Evolutionary conservation across 2,329 filamentous ascomycete species (phyloP).

Genomic region (Penicillium sp.): DNA sequence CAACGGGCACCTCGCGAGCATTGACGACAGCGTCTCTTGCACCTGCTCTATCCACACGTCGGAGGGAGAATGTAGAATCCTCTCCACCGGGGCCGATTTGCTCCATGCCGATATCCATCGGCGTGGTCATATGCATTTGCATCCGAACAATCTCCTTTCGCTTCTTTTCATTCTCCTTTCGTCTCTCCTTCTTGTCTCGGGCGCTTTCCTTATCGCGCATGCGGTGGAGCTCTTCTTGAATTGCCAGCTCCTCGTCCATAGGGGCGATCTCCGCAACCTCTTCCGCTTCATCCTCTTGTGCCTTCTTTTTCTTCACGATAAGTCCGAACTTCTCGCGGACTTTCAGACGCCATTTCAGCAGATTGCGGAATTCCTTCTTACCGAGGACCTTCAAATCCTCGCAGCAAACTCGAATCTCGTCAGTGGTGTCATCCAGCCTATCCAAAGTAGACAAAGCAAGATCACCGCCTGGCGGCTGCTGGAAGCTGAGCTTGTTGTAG

Average conservation of each 20-base stretch:
- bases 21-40: slow-evolving; percentile 66
- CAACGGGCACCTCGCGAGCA: slow-evolving; percentile 69
- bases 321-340: slow-evolving; percentile 90
- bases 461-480: slow-evolving; percentile 75
- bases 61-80: slow-evolving; percentile 82
- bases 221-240: slow-evolving; percentile 81
- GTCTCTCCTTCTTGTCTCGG: slow-evolving; percentile 76
- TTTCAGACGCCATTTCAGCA: slow-evolving; percentile 85
- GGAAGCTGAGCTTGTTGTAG: slow-evolving; percentile 79
- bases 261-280: slow-evolving; percentile 79
- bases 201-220: slow-evolving; percentile 75
- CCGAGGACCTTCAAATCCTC: slow-evolving; percentile 84
- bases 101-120: slow-evolving; percentile 93
- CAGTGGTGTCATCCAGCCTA: slow-evolving; percentile 80
- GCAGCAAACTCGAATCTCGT: slow-evolving; percentile 76
- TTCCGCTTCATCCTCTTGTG: slow-evolving; percentile 55
- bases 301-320: slow-evolving; percentile 64
- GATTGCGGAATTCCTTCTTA: slow-evolving; percentile 86
- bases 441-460: slow-evolving; percentile 82
- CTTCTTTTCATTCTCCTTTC: slow-evolving; percentile 89
- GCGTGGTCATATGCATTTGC: slow-evolving; percentile 95
- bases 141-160: slow-evolving; percentile 92
- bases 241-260: slow-evolving; percentile 92
- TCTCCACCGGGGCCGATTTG: slow-evolving; percentile 74
- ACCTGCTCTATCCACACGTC: slow-evolving; percentile 72